These are phyloP conservation scores for Cornus kousa DNA, from an alignment of 148 eudicot species.

Conservation along the genomic window DNA sequence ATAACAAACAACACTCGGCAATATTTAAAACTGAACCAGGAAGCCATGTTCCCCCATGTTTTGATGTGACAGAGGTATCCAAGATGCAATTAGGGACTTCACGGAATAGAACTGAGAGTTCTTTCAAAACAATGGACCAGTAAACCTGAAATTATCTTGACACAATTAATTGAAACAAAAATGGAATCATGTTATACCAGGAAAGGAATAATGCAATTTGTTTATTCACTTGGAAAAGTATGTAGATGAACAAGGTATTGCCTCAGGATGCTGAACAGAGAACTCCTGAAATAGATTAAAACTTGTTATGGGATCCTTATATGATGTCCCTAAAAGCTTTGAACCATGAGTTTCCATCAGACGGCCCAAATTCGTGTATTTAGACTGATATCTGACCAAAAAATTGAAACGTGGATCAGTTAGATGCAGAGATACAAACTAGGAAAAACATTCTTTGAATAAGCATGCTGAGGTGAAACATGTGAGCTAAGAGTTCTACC, in stretches of 20 bases:
- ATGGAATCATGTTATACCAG: not conserved
- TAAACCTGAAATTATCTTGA: slow-evolving; percentile 52
- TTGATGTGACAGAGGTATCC: slow-evolving; percentile 59
- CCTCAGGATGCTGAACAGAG: slow-evolving; percentile 76
- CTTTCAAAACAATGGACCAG: slow-evolving; percentile 68
- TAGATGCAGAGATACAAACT: slow-evolving; percentile 5
- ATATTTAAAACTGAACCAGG: slow-evolving; percentile 83
- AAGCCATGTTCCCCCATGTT: slow-evolving; percentile 84
- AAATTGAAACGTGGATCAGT: not conserved
- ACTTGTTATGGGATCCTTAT: slow-evolving; percentile 79
- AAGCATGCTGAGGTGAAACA: not conserved
- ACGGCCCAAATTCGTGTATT: slow-evolving; percentile 67
- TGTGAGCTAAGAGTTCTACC: not conserved
- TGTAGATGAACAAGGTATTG: slow-evolving; percentile 4
- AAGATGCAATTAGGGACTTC: slow-evolving; percentile 62
- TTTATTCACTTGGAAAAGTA: not conserved
- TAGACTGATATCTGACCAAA: slow-evolving; percentile 45
- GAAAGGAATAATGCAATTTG: not conserved
- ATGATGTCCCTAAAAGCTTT: slow-evolving; percentile 63
- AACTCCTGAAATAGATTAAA: slow-evolving; percentile 57
- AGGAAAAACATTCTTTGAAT: not conserved
- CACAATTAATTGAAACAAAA: not conserved
- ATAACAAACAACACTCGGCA: slow-evolving; percentile 72
- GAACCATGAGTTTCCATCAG: slow-evolving; percentile 78
- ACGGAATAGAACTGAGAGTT: slow-evolving; percentile 59